phyloP scores from a whole-genome alignment of 495 filamentous ascomycete species.

The Neurospora sp. region DNA sequence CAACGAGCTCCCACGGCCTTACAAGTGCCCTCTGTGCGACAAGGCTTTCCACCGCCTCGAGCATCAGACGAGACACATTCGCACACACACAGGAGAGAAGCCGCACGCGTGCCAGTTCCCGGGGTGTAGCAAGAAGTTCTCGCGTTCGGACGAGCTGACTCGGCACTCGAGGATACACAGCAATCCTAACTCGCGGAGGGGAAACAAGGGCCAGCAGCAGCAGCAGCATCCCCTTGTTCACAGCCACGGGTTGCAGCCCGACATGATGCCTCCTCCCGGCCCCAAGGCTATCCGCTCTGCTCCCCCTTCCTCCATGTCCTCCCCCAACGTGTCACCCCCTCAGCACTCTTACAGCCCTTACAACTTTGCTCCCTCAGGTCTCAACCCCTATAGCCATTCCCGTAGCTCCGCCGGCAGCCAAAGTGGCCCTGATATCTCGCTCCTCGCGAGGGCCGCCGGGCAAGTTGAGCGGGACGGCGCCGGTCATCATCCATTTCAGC shows the following conservation, averaged over 20 bases:
- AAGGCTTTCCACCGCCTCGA: constrained; percentile 98
- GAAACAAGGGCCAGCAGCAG: constrained; percentile 66
- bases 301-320: constrained; percentile 79
- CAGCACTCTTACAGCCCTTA: constrained; percentile 71
- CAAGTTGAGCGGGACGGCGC: constrained; percentile 69
- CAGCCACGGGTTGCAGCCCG: constrained; percentile 32
- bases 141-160: constrained; percentile 91
- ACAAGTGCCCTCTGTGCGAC: constrained; percentile 97
- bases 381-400: constrained; percentile 58
- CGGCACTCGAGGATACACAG: constrained; percentile 97
- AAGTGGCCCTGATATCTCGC: constrained; percentile 64
- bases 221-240: constrained; percentile 19
- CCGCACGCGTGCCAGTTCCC: constrained; percentile 91
- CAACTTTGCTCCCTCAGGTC: constrained; percentile 44
- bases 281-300: constrained; percentile 60
- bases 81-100: constrained; percentile 97
- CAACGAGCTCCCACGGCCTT: constrained; percentile 81
- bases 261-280: constrained; percentile 71
- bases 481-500: constrained; percentile 44
- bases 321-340: constrained; percentile 92
- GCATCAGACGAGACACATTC: constrained; percentile 95
- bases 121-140: constrained; percentile 96
- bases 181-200: constrained; percentile 93
- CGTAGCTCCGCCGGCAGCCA: constrained; percentile 36
- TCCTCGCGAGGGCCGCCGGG: constrained; percentile 85